Conservation (phyloP, 2,329 filamentous ascomycete species). For the Beauveria sp. region DNA sequence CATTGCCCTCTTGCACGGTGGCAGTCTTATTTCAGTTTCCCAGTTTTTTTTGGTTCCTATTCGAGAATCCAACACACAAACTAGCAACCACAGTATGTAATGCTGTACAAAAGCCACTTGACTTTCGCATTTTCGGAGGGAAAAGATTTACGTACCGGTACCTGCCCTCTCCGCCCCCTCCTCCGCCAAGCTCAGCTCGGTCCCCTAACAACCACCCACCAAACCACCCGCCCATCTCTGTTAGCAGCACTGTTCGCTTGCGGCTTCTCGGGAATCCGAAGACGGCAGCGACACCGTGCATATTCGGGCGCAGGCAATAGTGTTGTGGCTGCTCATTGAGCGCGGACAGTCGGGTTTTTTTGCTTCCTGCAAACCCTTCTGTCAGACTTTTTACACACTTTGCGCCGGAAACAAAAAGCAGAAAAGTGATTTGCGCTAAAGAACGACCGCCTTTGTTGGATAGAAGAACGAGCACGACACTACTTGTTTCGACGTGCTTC, state of each 20-base stretch:
- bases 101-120: too few species aligned
- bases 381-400: neutral
- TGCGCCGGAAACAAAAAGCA: neutral
- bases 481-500: neutral
- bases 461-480: neutral
- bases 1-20: too few species aligned
- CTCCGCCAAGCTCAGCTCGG: neutral
- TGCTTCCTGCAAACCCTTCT: neutral
- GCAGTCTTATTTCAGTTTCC: too few species aligned
- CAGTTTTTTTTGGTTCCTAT: too few species aligned
- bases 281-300: neutral
- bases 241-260: neutral
- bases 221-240: neutral
- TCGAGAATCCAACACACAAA: too few species aligned
- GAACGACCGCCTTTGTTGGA: neutral
- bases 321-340: neutral
- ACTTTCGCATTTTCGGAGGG: too few species aligned
- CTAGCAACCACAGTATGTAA: too few species aligned
- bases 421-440: neutral
- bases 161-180: neutral
- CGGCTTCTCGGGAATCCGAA: neutral
- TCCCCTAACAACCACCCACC: neutral
- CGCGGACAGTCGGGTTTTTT: neutral
- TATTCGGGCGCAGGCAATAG: neutral
- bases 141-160: neutral